Conservation (phyloP, 2,329 filamentous ascomycete species). For the Xylariaceae sp. region DNA sequence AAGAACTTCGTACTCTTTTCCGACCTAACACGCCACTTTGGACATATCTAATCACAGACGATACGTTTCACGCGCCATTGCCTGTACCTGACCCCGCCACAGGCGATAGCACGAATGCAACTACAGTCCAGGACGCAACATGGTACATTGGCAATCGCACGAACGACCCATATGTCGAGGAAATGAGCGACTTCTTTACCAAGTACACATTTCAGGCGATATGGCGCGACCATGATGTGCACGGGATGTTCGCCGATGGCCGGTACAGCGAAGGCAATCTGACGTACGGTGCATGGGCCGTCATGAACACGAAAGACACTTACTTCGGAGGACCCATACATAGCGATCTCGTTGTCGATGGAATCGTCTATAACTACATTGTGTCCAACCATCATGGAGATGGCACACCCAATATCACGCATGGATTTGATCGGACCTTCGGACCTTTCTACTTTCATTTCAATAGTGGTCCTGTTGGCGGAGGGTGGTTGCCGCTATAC, state of each 20-base stretch:
- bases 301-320: constrained; percentile 63
- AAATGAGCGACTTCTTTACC: constrained; percentile 61
- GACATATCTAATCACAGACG: constrained; percentile 60
- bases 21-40: constrained; percentile 58
- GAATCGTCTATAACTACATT: constrained; percentile 64
- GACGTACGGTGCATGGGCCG: constrained; percentile 60
- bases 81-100: constrained; percentile 41
- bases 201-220: constrained; percentile 63
- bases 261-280: constrained; percentile 48
- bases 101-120: constrained; percentile 31
- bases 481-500: constrained; percentile 46
- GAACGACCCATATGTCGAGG: constrained; percentile 52
- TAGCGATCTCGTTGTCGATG: constrained; percentile 62
- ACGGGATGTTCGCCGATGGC: constrained; percentile 51
- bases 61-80: constrained; percentile 52
- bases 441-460: constrained; percentile 61
- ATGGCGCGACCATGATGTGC: constrained; percentile 57
- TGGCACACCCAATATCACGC: constrained; percentile 61
- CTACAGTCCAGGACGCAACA: constrained; percentile 62
- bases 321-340: constrained; percentile 62
- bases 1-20: constrained; percentile 62
- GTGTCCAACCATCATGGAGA: constrained; percentile 63
- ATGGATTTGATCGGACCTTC: constrained; percentile 64
- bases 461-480: constrained; percentile 51
- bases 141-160: constrained; percentile 58